Percentiles rank a stretch among this genome's conserved stretches.
Evolutionary conservation across 2,329 filamentous ascomycete genomes (phyloP).

Genomic region (Apiospora malaysiana): DNA sequence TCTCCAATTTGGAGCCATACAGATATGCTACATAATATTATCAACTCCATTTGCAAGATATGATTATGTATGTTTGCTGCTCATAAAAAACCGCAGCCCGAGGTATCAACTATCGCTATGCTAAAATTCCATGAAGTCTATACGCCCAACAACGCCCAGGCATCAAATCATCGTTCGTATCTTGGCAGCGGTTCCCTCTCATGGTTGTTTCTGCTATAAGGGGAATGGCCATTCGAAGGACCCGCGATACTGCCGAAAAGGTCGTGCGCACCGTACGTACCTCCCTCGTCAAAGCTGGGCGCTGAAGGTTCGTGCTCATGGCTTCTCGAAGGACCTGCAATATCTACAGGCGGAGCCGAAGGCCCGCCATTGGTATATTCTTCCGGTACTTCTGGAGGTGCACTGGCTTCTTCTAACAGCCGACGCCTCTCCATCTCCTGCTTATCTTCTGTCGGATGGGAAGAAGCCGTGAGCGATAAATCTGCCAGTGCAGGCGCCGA

Average conservation of each 20-base stretch:
- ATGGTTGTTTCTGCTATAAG: slow-evolving; percentile 22
- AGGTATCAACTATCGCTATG: slow-evolving; percentile 19
- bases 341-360: slow-evolving; percentile 29
- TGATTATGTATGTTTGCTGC: background rate
- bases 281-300: slow-evolving; percentile 36
- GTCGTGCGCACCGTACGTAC: slow-evolving; percentile 33
- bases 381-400: slow-evolving; percentile 50
- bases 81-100: background rate
- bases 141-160: slow-evolving; percentile 16
- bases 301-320: slow-evolving; percentile 40
- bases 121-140: slow-evolving; percentile 19
- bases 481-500: slow-evolving; percentile 56
- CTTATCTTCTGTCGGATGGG: slow-evolving; percentile 67
- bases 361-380: slow-evolving; percentile 49
- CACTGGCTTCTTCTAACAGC: slow-evolving; percentile 58
- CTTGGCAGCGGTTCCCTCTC: slow-evolving; percentile 40
- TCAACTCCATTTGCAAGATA: slow-evolving; percentile 2
- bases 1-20: background rate
- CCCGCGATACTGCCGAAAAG: slow-evolving; percentile 56
- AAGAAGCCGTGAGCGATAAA: slow-evolving; percentile 38
- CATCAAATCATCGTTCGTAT: slow-evolving; percentile 41
- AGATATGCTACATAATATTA: background rate
- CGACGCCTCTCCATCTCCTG: slow-evolving; percentile 67
- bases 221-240: slow-evolving; percentile 44
- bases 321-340: slow-evolving; percentile 31